These are phyloP conservation scores for Clavaria fumosa DNA, from an alignment of 768 basidiomycete species.

Conservation along the genomic window DNA sequence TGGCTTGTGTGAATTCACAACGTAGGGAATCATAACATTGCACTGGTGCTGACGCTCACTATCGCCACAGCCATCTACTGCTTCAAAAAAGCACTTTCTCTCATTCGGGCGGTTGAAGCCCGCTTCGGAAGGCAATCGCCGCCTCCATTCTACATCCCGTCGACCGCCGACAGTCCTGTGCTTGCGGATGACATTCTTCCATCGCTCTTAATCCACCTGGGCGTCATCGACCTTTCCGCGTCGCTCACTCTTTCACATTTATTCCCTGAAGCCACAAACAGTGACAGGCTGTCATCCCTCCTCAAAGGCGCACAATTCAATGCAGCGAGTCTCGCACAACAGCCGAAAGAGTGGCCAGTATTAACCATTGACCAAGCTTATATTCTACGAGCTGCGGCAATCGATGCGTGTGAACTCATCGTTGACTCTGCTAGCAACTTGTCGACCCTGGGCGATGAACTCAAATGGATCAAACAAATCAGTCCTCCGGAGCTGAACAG, in stretches of 20 bases:
- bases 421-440: slow-evolving; percentile 37
- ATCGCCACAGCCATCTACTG: slow-evolving; percentile 54
- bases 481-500: slow-evolving; percentile 48
- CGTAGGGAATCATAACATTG: slow-evolving; percentile 26
- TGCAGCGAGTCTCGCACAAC: too few species aligned
- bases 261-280: slow-evolving; percentile 35
- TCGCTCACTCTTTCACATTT: slow-evolving; percentile 27
- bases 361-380: slow-evolving; percentile 50
- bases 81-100: slow-evolving; percentile 82
- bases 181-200: slow-evolving; percentile 77
- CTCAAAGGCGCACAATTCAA: slow-evolving; percentile 27
- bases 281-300: slow-evolving; percentile 21
- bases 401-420: slow-evolving; percentile 65
- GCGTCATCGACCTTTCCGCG: slow-evolving; percentile 50
- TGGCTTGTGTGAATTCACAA: slow-evolving; percentile 46
- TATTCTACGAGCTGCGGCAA: slow-evolving; percentile 60
- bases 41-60: slow-evolving; percentile 4
- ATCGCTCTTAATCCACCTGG: slow-evolving; percentile 65
- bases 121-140: slow-evolving; percentile 46
- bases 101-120: slow-evolving; percentile 50
- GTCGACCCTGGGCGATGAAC: slow-evolving; percentile 18
- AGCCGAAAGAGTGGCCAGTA: slow-evolving; percentile 29
- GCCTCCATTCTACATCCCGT: slow-evolving; percentile 46
- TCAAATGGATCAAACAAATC: slow-evolving; percentile 39
- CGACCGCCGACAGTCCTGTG: slow-evolving; percentile 41